Base-by-base conservation (phyloP, 495 filamentous ascomycete species). In the Elaphomyces granulatus region DNA sequence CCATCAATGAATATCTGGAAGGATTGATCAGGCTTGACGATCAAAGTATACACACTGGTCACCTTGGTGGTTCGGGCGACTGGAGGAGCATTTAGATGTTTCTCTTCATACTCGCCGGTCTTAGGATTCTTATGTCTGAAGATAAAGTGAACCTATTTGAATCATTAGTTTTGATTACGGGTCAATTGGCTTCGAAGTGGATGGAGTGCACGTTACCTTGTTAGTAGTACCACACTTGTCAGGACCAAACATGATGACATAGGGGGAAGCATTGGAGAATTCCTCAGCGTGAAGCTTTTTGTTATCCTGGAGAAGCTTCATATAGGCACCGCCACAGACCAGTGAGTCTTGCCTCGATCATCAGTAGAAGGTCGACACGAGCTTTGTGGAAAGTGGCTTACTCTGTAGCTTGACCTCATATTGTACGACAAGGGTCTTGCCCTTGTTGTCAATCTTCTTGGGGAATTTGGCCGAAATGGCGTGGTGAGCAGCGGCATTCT, bases 81-180 rank as follows among this genome's bases (percentile, higher is more conserved):
- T 32, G 92, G 86, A 31, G 90, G 77, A 50, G 73, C 71, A 59
- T 75, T 81, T 39, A 96, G 73, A 68, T 99, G 92, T 77, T 99
- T 99, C 81, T 99, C 92, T 74, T 96, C 90, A 52, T 99, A 99
- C 64, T 95, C 88, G 63, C 90, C 87, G 36, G 86, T 95, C 82
- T 94, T 96, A 54, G 92, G 92, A 77, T 96, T 99, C 81, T 96
- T 99, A 83, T 96, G 92, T 59, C 90, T 88, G 81, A 99, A 92
- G 65, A 99, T 99, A 68, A 99, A 94, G 74, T 99, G 92, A 41
- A 99, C 84, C 75, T 78, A 40, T n/a, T 23, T 33, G 8, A 15
- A 34, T 19, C 10, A n/a, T 30, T 51, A 21, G 37, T 32, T 8
- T 35, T 7, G 2, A 31, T 17, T 15, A 2, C 9, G 17, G 31